Percentiles rank a stretch among this genome's conserved stretches.
Conservation (phyloP, 1,139 yeast species). For the Saccharomyces hybrid region DNA sequence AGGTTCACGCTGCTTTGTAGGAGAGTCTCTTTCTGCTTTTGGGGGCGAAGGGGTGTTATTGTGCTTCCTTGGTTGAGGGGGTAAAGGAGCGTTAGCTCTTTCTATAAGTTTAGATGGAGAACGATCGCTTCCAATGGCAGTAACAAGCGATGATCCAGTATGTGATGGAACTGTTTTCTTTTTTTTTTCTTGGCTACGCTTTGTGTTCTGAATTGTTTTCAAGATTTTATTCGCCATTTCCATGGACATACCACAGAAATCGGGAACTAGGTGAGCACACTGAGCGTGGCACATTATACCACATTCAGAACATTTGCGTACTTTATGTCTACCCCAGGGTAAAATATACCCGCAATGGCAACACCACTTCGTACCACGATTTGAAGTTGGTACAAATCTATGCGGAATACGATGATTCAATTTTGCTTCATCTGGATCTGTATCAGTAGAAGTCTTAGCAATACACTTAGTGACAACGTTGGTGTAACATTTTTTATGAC, state of each 20-base stretch:
- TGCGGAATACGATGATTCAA: constrained; percentile 95
- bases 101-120: constrained; percentile 4
- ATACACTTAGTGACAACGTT: constrained; percentile 95
- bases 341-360: constrained; percentile 95
- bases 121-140: background rate
- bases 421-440: constrained; percentile 80
- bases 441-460: constrained; percentile 78
- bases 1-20: background rate
- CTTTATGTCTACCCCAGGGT: constrained; percentile 91
- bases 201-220: constrained; percentile 75
- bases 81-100: constrained; percentile 1
- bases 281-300: constrained; percentile 89
- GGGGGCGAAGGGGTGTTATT: constrained; percentile 22
- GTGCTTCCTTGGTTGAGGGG: too few relatives aligned
- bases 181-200: constrained; percentile 35
- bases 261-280: constrained; percentile 93
- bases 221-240: constrained; percentile 89
- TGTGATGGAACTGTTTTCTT: constrained; percentile 11
- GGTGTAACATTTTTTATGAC: constrained; percentile 90
- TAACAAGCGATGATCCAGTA: background rate
- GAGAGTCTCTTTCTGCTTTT: background rate
- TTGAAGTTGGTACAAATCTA: constrained; percentile 81
- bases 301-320: constrained; percentile 92
- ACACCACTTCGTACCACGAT: constrained; percentile 97
- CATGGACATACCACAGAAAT: constrained; percentile 97